A percentile compares a stretch with the other conserved stretches of the same genome.
Evolutionary conservation across 495 filamentous ascomycete genomes (phyloP).

Genomic region (Letharia columbiana): DNA sequence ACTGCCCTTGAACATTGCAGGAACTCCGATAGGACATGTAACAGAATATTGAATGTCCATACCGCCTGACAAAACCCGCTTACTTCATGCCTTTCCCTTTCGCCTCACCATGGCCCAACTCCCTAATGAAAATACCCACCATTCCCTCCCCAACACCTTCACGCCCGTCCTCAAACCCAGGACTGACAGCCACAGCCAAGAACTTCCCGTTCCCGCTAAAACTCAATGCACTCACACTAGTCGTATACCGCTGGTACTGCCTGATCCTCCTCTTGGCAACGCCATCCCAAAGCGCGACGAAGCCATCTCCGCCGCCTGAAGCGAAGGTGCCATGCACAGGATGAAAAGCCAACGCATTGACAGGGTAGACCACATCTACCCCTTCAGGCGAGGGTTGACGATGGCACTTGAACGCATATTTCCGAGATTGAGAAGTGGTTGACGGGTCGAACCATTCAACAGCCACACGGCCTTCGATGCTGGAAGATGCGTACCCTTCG

Average conservation of each 20-base stretch:
- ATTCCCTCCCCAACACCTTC: slow-evolving; percentile 61
- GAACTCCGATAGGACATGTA: neutral
- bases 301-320: slow-evolving; percentile 84
- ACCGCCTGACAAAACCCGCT: slow-evolving; percentile 3
- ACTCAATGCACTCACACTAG: slow-evolving; percentile 64
- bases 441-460: slow-evolving; percentile 97
- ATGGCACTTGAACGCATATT: slow-evolving; percentile 99
- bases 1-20: slow-evolving; percentile 9
- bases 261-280: slow-evolving; percentile 81
- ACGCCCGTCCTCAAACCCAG: slow-evolving; percentile 86
- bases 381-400: slow-evolving; percentile 58
- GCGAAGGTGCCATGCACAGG: slow-evolving; percentile 87
- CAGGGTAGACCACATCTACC: slow-evolving; percentile 85
- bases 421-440: slow-evolving; percentile 72
- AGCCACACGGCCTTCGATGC: slow-evolving; percentile 87
- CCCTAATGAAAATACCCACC: slow-evolving; percentile 70
- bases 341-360: slow-evolving; percentile 90
- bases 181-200: slow-evolving; percentile 75
- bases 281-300: slow-evolving; percentile 94
- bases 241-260: slow-evolving; percentile 76
- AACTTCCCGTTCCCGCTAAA: slow-evolving; percentile 77
- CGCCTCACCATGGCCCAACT: slow-evolving; percentile 78
- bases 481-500: slow-evolving; percentile 76
- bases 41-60: neutral
- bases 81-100: slow-evolving; percentile 72